These are phyloP conservation scores for Saprolegnia parasitica DNA, from an alignment of 352 stramenopile species.

Conservation along the genomic window DNA sequence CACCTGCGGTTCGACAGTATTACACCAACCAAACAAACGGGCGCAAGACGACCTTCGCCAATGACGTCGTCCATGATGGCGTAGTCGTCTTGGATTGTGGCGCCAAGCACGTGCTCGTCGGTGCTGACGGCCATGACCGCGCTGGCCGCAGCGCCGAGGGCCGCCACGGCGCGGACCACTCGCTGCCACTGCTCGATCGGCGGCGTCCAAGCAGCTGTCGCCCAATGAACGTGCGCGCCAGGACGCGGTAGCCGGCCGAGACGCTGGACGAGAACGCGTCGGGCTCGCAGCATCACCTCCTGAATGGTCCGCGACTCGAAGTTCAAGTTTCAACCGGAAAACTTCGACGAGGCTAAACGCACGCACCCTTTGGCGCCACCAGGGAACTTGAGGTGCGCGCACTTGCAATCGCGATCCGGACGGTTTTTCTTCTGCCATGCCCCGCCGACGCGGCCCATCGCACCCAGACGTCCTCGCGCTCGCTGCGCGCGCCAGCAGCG, in stretches of 20 bases:
- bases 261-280: too few relatives aligned
- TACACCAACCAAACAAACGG: not conserved
- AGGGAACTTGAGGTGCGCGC: not conserved
- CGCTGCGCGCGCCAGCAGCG: not conserved
- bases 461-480: not conserved
- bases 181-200: too few relatives aligned
- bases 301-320: too few relatives aligned
- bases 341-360: not conserved
- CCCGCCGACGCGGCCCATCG: not conserved
- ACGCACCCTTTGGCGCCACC: not conserved
- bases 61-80: not conserved
- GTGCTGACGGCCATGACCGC: not conserved
- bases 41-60: not conserved
- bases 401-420: not conserved
- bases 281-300: too few relatives aligned
- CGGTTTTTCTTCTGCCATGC: not conserved
- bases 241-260: too few relatives aligned
- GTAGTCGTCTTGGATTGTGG: not conserved
- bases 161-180: not conserved
- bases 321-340: not conserved
- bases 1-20: conserved; percentile 19
- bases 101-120: not conserved
- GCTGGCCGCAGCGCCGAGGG: not conserved
- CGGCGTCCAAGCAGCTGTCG: too few relatives aligned
- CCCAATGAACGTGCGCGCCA: too few relatives aligned